Conservation (phyloP, 164 flowering plant species). For the Annona squamosa region DNA sequence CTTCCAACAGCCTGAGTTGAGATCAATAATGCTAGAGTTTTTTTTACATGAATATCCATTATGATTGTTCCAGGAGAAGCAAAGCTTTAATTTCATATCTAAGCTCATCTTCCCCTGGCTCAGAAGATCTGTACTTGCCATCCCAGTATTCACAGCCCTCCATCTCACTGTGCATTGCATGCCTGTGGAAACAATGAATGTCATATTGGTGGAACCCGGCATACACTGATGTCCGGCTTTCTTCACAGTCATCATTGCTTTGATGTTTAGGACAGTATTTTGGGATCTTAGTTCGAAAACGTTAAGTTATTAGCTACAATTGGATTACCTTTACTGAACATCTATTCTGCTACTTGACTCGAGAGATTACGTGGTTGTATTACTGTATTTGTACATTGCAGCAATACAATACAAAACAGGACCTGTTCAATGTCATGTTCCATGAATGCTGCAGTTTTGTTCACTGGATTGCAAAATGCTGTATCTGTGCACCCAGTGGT, state of each 20-base stretch:
- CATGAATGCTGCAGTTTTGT: slow-evolving; percentile 50
- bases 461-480: slow-evolving; percentile 47
- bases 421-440: slow-evolving; percentile 53
- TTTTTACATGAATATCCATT: neutral
- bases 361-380: neutral
- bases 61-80: slow-evolving; percentile 37
- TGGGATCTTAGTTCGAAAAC: slow-evolving; percentile 35
- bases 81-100: slow-evolving; percentile 38
- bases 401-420: slow-evolving; percentile 25
- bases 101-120: slow-evolving; percentile 31
- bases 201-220: slow-evolving; percentile 54
- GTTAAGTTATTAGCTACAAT: slow-evolving; percentile 14
- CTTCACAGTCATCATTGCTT: slow-evolving; percentile 39
- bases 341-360: neutral
- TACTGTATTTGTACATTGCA: slow-evolving; percentile 6
- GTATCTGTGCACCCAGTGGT: slow-evolving; percentile 55
- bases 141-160: slow-evolving; percentile 41
- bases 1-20: neutral
- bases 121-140: slow-evolving; percentile 40
- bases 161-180: slow-evolving; percentile 39
- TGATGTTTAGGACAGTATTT: slow-evolving; percentile 46
- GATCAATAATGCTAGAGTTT: neutral
- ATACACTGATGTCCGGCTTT: slow-evolving; percentile 45
- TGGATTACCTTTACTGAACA: neutral
- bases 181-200: slow-evolving; percentile 48